Conservation (phyloP, 352 stramenopile species). For the Phytopythium ostracodes region DNA sequence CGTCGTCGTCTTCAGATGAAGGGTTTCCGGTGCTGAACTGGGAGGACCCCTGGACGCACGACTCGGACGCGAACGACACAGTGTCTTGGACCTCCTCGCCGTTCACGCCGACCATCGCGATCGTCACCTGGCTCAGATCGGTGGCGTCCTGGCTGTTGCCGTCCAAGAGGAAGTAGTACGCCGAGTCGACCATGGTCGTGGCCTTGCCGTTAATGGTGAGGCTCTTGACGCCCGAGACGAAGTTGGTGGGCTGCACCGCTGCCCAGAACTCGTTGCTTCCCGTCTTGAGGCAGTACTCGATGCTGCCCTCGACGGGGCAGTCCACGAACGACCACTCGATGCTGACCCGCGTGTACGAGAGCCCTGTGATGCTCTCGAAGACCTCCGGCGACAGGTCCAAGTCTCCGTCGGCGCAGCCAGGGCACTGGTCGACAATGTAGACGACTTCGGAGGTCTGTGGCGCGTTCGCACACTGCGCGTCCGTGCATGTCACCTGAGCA, state of each 20-base stretch:
- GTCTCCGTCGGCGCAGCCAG: constrained; percentile 42
- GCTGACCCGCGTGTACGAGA: constrained; percentile 34
- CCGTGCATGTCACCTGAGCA: constrained; percentile 42
- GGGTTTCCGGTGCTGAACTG: constrained; percentile 31
- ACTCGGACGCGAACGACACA: constrained; percentile 37
- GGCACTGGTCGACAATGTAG: constrained; percentile 68
- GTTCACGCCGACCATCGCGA: constrained; percentile 41
- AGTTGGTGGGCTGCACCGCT: constrained; percentile 60
- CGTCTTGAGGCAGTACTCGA: constrained; percentile 64
- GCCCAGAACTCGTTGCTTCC: constrained; percentile 61
- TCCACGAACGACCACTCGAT: constrained; percentile 68
- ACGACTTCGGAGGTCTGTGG: constrained; percentile 36
- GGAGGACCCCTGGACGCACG: constrained; percentile 39
- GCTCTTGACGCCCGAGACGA: constrained; percentile 41
- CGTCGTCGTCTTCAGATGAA: neutral
- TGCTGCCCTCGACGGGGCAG: constrained; percentile 40
- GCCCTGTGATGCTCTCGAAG: constrained; percentile 54
- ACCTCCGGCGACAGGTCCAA: constrained; percentile 57
- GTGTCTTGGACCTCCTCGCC: constrained; percentile 56
- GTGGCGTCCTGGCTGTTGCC: constrained; percentile 29
- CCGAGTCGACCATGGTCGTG: constrained; percentile 55
- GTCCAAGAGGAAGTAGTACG: constrained; percentile 64
- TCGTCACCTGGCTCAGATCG: constrained; percentile 36
- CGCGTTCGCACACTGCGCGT: constrained; percentile 34
- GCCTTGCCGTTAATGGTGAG: constrained; percentile 50